These are phyloP conservation scores for Pseudomicrostroma phylloplanum DNA, from an alignment of 1,284 basidiomycete genomes.

Conservation along the genomic window DNA sequence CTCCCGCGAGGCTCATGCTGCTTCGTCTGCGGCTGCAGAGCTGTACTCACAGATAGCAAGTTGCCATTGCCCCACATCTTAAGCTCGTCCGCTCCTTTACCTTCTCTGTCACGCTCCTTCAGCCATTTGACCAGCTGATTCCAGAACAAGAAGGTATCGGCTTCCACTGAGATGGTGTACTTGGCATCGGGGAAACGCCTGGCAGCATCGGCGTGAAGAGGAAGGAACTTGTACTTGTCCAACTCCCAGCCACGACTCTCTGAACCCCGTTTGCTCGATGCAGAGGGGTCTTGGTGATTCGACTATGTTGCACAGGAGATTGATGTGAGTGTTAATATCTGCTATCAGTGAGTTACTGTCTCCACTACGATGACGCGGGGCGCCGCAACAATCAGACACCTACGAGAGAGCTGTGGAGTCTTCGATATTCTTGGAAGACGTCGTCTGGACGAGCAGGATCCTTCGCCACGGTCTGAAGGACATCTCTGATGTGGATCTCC, in stretches of 20 bases:
- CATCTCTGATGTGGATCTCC: background rate
- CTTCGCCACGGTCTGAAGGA: background rate
- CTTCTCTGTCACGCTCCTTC: background rate
- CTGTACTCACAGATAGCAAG: background rate
- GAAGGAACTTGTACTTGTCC: conserved; percentile 4
- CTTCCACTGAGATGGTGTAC: background rate
- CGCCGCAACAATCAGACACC: background rate
- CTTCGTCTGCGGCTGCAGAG: background rate
- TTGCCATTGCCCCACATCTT: background rate
- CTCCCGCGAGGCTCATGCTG: background rate
- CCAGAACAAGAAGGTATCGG: background rate
- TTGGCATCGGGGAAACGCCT: background rate
- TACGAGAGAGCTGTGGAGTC: background rate
- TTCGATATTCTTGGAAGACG: too few species aligned
- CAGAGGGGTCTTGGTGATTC: background rate
- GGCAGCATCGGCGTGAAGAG: background rate
- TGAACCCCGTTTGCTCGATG: background rate
- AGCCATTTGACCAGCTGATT: conserved; percentile 4
- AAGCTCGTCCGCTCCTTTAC: background rate
- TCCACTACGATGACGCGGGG: too few species aligned
- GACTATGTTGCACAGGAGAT: background rate
- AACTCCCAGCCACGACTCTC: background rate
- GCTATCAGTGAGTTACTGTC: too few species aligned
- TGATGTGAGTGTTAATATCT: background rate
- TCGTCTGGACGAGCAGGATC: background rate